Percentiles rank a stretch among this genome's conserved stretches.
Conservation (phyloP, 352 stramenopile species). For the Pythium folliculosum region DNA sequence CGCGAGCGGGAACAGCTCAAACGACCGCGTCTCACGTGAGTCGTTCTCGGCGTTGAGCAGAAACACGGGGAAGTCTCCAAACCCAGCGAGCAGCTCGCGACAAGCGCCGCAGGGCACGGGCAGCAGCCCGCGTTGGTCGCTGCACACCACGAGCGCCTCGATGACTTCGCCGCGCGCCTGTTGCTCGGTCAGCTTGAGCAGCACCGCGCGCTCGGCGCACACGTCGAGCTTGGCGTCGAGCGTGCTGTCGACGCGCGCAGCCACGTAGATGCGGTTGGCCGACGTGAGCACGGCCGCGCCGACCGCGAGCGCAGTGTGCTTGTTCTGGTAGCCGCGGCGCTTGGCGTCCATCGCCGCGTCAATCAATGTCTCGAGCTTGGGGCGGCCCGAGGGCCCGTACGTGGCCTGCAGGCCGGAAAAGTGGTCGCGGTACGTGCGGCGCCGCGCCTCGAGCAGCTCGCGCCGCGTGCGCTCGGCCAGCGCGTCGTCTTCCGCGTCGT, state of each 20-base stretch:
- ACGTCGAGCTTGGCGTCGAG: constrained; percentile 40
- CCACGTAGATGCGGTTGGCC: constrained; percentile 41
- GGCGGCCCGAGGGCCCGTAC: constrained; percentile 30
- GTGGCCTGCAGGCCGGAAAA: constrained; percentile 41
- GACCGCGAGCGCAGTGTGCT: constrained; percentile 39
- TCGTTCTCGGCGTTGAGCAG: constrained; percentile 54
- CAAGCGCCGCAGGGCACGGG: constrained; percentile 66
- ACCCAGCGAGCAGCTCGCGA: constrained; percentile 67
- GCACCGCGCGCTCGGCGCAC: constrained; percentile 55
- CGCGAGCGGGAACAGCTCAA: constrained; percentile 56
- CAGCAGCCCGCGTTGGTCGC: constrained; percentile 46
- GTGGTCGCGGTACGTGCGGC: constrained; percentile 51
- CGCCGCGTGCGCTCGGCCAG: constrained; percentile 22
- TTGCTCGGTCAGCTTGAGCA: constrained; percentile 51
- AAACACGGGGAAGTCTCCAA: constrained; percentile 77
- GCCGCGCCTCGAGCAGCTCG: constrained; percentile 39
- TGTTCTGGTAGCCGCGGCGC: constrained; percentile 27
- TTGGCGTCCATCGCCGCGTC: constrained; percentile 46
- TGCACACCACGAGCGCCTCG: constrained; percentile 58
- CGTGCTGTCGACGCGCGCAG: constrained; percentile 41
- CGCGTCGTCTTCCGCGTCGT: not conserved
- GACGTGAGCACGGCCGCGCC: constrained; percentile 60
- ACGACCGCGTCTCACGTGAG: constrained; percentile 58
- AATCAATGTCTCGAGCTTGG: constrained; percentile 55
- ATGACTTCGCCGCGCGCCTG: constrained; percentile 25